Evolutionary conservation across 2,329 filamentous ascomycete genomes (phyloP).

Genomic region (Camptophora hylomeconis): DNA sequence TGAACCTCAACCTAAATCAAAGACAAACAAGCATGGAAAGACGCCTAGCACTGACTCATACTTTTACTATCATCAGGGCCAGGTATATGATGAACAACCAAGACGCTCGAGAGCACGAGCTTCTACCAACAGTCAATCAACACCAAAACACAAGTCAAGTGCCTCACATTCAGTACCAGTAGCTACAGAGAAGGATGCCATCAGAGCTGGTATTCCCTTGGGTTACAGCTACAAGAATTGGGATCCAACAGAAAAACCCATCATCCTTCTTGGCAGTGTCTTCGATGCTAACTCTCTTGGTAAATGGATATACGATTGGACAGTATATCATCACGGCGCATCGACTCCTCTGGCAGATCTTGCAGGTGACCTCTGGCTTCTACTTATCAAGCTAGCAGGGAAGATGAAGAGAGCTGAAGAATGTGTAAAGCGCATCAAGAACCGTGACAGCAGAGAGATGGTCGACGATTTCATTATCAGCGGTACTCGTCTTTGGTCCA

Average conservation of each 20-base stretch:
- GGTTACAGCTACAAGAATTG: slow-evolving; percentile 97
- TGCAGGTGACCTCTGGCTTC: slow-evolving; percentile 87
- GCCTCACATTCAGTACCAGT: slow-evolving; percentile 26
- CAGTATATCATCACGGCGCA: slow-evolving; percentile 75
- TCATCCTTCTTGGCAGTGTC: slow-evolving; percentile 85
- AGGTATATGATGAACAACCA: slow-evolving; percentile 43
- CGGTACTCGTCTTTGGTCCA: slow-evolving; percentile 74
- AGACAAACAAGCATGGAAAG: slow-evolving; percentile 31
- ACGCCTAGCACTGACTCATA: slow-evolving; percentile 36
- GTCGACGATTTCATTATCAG: slow-evolving; percentile 83
- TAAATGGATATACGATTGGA: slow-evolving; percentile 99
- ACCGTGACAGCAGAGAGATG: slow-evolving; percentile 60
- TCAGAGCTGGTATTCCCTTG: slow-evolving; percentile 56
- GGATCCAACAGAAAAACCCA: slow-evolving; percentile 88
- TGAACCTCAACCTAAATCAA: slow-evolving; percentile 27
- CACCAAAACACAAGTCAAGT: slow-evolving; percentile 28
- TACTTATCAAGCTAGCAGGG: slow-evolving; percentile 83
- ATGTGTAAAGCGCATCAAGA: slow-evolving; percentile 57
- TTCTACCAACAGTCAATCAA: slow-evolving; percentile 36
- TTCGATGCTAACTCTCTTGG: slow-evolving; percentile 96
- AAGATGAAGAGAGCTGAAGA: slow-evolving; percentile 89
- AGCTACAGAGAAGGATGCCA: slow-evolving; percentile 54
- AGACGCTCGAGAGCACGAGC: slow-evolving; percentile 33
- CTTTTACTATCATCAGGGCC: slow-evolving; percentile 41
- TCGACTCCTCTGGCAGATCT: slow-evolving; percentile 76